Evolutionary conservation across 2,329 filamentous ascomycete species (phyloP).

Genomic region (Aureobasidium musti): DNA sequence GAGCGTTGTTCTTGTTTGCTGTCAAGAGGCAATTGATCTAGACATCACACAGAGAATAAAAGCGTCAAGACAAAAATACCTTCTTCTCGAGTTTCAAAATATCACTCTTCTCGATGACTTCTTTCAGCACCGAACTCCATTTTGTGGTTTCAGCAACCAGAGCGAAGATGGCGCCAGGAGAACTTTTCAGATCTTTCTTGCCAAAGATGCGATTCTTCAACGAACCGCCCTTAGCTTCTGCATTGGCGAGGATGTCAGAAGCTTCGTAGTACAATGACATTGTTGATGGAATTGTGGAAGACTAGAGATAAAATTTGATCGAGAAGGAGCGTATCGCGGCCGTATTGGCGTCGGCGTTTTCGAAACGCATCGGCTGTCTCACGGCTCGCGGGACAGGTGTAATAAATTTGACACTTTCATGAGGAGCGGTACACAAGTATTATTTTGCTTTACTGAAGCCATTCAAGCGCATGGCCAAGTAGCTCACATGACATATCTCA

Average conservation of each 20-base stretch:
- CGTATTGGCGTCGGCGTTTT: slow-evolving; percentile 18
- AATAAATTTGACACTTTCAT: background rate
- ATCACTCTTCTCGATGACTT: slow-evolving; percentile 81
- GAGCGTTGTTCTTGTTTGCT: background rate
- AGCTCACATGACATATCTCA: background rate
- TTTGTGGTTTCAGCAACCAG: slow-evolving; percentile 83
- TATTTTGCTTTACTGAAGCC: background rate
- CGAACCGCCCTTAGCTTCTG: slow-evolving; percentile 70
- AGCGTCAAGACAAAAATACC: slow-evolving; percentile 52
- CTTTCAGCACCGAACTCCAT: slow-evolving; percentile 83
- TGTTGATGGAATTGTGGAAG: slow-evolving; percentile 4
- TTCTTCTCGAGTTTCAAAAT: slow-evolving; percentile 80
- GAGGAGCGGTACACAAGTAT: background rate
- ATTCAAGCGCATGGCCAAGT: background rate
- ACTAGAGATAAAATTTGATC: slow-evolving; percentile 10
- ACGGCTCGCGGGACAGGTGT: background rate
- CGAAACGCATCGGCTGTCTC: background rate
- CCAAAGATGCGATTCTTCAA: slow-evolving; percentile 83
- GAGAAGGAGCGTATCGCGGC: slow-evolving; percentile 12
- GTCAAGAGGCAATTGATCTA: background rate
- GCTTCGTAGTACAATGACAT: slow-evolving; percentile 98
- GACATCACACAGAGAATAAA: background rate
- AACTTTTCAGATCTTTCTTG: slow-evolving; percentile 72
- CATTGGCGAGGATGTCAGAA: slow-evolving; percentile 67
- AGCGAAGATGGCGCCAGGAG: slow-evolving; percentile 81